phyloP scores from a whole-genome alignment of 2,329 filamentous ascomycete species.

The Penicillium aurantiogriseum region DNA sequence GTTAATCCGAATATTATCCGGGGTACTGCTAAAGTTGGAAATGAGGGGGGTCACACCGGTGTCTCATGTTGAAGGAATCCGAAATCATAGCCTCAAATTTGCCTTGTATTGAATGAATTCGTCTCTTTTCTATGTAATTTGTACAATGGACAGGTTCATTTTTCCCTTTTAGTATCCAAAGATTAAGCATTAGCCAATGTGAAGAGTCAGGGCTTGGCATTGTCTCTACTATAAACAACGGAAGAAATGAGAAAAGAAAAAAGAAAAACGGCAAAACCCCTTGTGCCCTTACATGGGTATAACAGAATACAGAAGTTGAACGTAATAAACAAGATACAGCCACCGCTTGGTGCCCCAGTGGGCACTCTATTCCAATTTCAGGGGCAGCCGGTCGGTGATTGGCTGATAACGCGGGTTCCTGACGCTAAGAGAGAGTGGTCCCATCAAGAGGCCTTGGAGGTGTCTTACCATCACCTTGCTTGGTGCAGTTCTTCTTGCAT shows the following conservation, averaged over 20 bases:
- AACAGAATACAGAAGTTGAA: neutral
- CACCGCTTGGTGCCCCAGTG: neutral
- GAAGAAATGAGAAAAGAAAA: neutral
- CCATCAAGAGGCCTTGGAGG: slow-evolving; percentile 1
- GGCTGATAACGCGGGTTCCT: slow-evolving; percentile 27
- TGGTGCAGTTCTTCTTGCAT: slow-evolving; percentile 1
- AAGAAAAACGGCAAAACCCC: neutral
- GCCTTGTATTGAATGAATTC: neutral
- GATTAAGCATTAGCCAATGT: slow-evolving; percentile 5
- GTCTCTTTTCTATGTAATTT: neutral
- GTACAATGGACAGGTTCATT: too few species aligned
- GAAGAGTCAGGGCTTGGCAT: neutral
- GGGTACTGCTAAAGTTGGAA: neutral
- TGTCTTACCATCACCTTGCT: slow-evolving; percentile 19
- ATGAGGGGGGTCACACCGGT: slow-evolving; percentile 5
- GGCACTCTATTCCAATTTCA: slow-evolving; percentile 9
- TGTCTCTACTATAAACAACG: neutral
- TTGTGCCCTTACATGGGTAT: slow-evolving; percentile 5
- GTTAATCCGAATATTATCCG: slow-evolving; percentile 7
- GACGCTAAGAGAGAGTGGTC: slow-evolving; percentile 20
- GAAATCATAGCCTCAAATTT: neutral
- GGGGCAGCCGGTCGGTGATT: slow-evolving; percentile 22
- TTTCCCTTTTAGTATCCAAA: neutral
- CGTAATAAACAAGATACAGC: slow-evolving; percentile 1
- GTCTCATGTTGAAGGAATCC: slow-evolving; percentile 13